phyloP scores from a whole-genome alignment of 208 protist species.

The Trichomonas tenax region DNA sequence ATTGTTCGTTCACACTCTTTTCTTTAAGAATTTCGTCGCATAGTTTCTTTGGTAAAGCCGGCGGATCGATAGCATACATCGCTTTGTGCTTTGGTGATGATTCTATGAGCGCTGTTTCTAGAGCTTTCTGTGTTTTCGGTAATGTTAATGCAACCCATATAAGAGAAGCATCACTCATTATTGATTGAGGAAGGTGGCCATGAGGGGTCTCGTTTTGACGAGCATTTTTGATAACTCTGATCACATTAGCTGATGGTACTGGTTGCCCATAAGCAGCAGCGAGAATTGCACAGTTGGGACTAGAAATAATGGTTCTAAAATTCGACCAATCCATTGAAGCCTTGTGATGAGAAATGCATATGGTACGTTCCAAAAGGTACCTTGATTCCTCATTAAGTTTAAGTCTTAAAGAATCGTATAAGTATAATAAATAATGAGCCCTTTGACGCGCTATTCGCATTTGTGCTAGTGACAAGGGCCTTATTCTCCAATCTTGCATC shows the following conservation, averaged over 20 bases:
- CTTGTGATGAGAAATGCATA: neutral
- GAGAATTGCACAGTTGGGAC: neutral
- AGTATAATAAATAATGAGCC: neutral
- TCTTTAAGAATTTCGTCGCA: neutral
- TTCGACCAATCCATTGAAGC: constrained; percentile 1
- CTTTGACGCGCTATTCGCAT: neutral
- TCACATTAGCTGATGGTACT: neutral
- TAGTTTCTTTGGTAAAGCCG: neutral
- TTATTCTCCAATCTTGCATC: neutral
- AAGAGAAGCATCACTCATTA: neutral
- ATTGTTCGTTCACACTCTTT: neutral
- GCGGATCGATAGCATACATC: neutral
- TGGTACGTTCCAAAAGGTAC: neutral
- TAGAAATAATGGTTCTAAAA: neutral
- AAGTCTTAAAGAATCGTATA: neutral
- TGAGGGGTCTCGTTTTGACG: neutral
- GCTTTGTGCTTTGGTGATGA: neutral
- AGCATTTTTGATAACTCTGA: neutral
- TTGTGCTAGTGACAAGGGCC: neutral
- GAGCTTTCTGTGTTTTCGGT: neutral
- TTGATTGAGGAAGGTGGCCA: neutral
- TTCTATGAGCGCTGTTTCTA: neutral
- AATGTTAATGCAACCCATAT: neutral
- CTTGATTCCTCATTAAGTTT: neutral
- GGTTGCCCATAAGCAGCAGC: neutral